Conservation (phyloP, 345 rosid genomes). For the Salix udensis region DNA sequence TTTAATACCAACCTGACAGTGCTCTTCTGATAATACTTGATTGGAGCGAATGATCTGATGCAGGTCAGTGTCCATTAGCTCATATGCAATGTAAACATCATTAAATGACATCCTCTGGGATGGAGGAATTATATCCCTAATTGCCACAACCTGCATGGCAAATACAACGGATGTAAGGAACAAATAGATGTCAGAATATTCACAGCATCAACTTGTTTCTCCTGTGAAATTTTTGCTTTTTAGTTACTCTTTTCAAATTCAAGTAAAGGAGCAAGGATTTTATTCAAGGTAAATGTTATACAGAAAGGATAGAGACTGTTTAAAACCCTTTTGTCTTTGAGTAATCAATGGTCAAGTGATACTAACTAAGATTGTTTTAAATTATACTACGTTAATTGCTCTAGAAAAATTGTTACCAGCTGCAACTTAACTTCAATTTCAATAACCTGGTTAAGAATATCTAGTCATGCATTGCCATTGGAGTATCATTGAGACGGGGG, state of each 20-base stretch:
- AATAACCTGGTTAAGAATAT: neutral
- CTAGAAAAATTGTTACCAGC: neutral
- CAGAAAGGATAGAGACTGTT: neutral
- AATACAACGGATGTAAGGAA: neutral
- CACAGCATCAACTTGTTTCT: neutral
- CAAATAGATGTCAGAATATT: neutral
- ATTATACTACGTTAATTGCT: neutral
- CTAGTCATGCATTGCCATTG: neutral
- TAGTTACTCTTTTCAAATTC: neutral
- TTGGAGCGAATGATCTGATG: slow-evolving; percentile 56
- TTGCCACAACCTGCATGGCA: slow-evolving; percentile 70
- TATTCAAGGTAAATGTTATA: neutral
- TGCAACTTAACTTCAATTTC: neutral
- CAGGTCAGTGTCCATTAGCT: slow-evolving; percentile 74
- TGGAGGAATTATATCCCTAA: slow-evolving; percentile 86
- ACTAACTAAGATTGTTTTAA: neutral
- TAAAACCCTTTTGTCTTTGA: neutral
- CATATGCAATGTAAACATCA: slow-evolving; percentile 88
- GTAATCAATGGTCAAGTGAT: neutral
- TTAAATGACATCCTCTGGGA: slow-evolving; percentile 57
- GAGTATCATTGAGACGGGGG: neutral
- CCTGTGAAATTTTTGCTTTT: neutral
- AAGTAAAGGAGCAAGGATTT: neutral
- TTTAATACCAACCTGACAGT: slow-evolving; percentile 57
- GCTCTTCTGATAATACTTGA: slow-evolving; percentile 58